Evolutionary conservation across 2,329 filamentous ascomycete species (phyloP).

Genomic region (Venturiaceae sp.): DNA sequence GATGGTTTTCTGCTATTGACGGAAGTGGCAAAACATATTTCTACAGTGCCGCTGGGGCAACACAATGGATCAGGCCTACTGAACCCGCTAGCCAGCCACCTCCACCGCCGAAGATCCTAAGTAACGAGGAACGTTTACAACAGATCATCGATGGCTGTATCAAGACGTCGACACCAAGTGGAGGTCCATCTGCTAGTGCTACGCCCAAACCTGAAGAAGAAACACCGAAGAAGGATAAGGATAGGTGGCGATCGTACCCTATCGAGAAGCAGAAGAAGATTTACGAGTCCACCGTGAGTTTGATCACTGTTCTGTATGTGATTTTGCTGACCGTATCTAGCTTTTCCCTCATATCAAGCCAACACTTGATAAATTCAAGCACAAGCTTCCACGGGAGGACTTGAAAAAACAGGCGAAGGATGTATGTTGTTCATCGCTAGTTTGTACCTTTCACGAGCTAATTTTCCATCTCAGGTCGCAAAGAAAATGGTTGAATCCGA

Average conservation of each 20-base stretch:
- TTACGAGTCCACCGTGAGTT: constrained; percentile 82
- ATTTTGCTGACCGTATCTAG: constrained; percentile 33
- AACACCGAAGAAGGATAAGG: constrained; percentile 47
- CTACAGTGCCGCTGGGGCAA: constrained; percentile 67
- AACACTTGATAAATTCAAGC: constrained; percentile 76
- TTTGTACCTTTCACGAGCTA: constrained; percentile 38
- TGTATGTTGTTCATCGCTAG: constrained; percentile 24
- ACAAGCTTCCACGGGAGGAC: constrained; percentile 76
- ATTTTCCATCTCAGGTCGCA: constrained; percentile 39
- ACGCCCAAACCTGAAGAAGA: constrained; percentile 54
- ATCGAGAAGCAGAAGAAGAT: constrained; percentile 89
- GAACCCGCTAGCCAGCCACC: constrained; percentile 47
- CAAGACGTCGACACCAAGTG: constrained; percentile 46
- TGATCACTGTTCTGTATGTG: background rate
- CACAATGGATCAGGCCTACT: constrained; percentile 74
- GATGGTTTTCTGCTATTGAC: constrained; percentile 75
- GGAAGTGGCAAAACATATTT: constrained; percentile 69
- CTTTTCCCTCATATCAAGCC: constrained; percentile 77
- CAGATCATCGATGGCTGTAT: constrained; percentile 69
- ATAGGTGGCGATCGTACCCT: constrained; percentile 61
- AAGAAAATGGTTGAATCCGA: constrained; percentile 90
- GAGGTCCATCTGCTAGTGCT: constrained; percentile 45
- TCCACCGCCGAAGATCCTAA: constrained; percentile 54
- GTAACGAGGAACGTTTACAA: constrained; percentile 67
- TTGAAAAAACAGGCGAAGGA: constrained; percentile 57